These are phyloP conservation scores for Dendryphion nanum DNA, from an alignment of 2,329 filamentous ascomycete genomes.

Conservation along the genomic window DNA sequence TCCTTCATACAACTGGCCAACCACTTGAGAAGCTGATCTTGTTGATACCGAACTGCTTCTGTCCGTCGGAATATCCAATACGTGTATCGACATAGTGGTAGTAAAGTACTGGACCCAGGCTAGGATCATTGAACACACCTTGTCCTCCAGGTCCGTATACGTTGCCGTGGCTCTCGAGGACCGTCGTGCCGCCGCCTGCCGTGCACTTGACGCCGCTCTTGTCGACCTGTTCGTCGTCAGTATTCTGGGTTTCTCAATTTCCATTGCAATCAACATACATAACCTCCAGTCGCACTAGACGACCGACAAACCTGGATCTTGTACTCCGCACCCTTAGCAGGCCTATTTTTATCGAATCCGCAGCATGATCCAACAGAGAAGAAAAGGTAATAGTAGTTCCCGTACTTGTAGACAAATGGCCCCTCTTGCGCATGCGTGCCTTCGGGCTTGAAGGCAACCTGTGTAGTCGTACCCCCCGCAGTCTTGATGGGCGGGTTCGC, in stretches of 20 bases:
- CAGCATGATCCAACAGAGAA: constrained; percentile 63
- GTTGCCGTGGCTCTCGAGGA: constrained; percentile 59
- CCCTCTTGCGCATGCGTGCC: constrained; percentile 58
- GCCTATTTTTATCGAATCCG: constrained; percentile 52
- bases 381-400: constrained; percentile 63
- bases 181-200: constrained; percentile 58
- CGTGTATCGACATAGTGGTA: constrained; percentile 61
- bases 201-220: constrained; percentile 53
- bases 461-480: constrained; percentile 31
- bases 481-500: constrained; percentile 30
- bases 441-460: constrained; percentile 55
- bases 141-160: constrained; percentile 68
- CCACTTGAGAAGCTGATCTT: constrained; percentile 49
- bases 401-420: constrained; percentile 55
- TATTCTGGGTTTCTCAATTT: background rate
- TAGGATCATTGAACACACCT: constrained; percentile 54
- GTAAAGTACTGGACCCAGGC: constrained; percentile 56
- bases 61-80: constrained; percentile 52
- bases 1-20: constrained; percentile 48
- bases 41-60: constrained; percentile 56
- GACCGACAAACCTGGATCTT: constrained; percentile 65
- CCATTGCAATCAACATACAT: constrained; percentile 37
- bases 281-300: constrained; percentile 51
- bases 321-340: constrained; percentile 61
- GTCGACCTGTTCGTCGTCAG: constrained; percentile 44